Conservation (phyloP, 345 rosid genomes). For the Corymbia maculata region DNA sequence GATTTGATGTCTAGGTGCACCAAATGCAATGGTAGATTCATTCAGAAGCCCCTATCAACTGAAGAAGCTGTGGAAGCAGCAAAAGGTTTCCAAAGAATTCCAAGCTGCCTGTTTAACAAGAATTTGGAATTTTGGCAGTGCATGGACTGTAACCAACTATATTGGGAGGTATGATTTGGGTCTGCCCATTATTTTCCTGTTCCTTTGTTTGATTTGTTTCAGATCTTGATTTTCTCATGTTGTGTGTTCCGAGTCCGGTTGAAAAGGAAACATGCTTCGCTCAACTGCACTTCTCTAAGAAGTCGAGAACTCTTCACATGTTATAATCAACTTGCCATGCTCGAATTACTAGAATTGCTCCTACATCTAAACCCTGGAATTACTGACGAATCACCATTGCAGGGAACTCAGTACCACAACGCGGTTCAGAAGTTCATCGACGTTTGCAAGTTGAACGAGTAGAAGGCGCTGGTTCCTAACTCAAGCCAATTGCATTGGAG, state of each 20-base stretch:
- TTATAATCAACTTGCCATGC: neutral
- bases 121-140: constrained; percentile 94
- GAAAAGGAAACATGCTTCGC: neutral
- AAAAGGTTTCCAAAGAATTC: constrained; percentile 90
- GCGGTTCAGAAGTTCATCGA: constrained; percentile 81
- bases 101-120: constrained; percentile 73
- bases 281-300: neutral
- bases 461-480: neutral
- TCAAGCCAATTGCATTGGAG: neutral
- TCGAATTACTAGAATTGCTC: neutral
- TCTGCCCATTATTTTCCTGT: neutral
- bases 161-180: constrained; percentile 73
- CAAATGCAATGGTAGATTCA: constrained; percentile 88
- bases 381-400: constrained; percentile 2
- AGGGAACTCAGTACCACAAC: constrained; percentile 92
- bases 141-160: constrained; percentile 88
- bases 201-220: neutral
- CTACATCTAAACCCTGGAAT: neutral
- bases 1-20: constrained; percentile 91
- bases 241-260: neutral
- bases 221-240: neutral
- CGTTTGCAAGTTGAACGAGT: constrained; percentile 67
- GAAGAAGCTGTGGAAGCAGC: constrained; percentile 94
- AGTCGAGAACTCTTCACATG: neutral
- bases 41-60: constrained; percentile 67